These are phyloP conservation scores for Huntiella savannae DNA, from an alignment of 2,329 filamentous ascomycete species.

Conservation along the genomic window DNA sequence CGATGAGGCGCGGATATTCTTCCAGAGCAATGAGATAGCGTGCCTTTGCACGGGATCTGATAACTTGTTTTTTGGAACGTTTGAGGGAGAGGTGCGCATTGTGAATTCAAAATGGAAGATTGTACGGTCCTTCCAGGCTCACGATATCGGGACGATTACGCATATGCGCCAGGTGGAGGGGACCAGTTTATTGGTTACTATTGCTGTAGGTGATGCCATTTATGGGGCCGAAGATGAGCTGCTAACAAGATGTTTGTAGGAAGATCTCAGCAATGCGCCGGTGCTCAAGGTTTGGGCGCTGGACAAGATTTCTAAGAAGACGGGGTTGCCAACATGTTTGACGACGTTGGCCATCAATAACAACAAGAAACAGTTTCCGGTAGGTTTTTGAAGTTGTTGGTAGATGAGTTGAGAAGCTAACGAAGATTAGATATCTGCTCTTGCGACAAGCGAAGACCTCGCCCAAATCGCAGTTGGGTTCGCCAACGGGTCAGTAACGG, in stretches of 20 bases:
- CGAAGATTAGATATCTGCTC: constrained; percentile 52
- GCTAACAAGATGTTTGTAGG: constrained; percentile 23
- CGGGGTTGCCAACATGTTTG: constrained; percentile 68
- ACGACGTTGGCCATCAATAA: constrained; percentile 77
- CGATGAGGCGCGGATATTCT: constrained; percentile 57
- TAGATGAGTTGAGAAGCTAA: no score
- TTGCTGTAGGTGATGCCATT: constrained; percentile 29
- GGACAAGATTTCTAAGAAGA: constrained; percentile 87
- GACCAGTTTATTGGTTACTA: constrained; percentile 68
- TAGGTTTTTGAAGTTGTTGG: constrained; percentile 20
- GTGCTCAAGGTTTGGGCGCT: constrained; percentile 94
- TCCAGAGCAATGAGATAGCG: constrained; percentile 68
- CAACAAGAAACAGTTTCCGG: constrained; percentile 81
- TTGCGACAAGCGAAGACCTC: constrained; percentile 70
- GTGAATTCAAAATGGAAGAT: constrained; percentile 76
- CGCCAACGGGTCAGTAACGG: constrained; percentile 81
- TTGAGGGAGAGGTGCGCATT: constrained; percentile 73
- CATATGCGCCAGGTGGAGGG: constrained; percentile 85
- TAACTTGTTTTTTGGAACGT: constrained; percentile 72
- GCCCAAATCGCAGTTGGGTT: constrained; percentile 91
- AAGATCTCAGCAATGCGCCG: constrained; percentile 75
- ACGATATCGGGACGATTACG: constrained; percentile 62
- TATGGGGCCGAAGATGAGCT: background rate
- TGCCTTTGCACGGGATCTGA: constrained; percentile 74
- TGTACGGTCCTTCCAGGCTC: constrained; percentile 67